Percentiles rank a stretch among this genome's conserved stretches.
These are phyloP conservation scores for Schwanniomyces pseudopolymorphus DNA, from an alignment of 805 yeast genomes.

Conservation along the genomic window DNA sequence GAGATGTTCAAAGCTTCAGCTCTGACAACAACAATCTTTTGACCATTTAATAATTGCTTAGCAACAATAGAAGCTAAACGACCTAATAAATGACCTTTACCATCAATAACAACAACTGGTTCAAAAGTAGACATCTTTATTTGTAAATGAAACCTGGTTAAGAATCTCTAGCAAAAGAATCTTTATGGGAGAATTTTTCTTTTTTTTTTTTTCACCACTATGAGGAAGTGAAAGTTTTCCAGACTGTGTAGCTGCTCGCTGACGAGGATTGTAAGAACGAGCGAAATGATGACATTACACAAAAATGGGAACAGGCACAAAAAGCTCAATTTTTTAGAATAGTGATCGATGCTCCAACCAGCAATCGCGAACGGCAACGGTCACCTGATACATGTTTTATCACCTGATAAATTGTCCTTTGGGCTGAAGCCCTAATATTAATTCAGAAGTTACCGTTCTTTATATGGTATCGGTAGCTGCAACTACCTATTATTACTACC, in stretches of 20 bases:
- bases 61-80: slow-evolving; percentile 99
- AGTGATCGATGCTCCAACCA: not conserved
- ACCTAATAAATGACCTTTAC: slow-evolving; percentile 99
- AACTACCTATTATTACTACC: not conserved
- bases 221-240: slow-evolving; percentile 1
- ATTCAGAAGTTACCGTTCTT: too few species aligned
- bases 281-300: not conserved
- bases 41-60: slow-evolving; percentile 97
- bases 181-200: slow-evolving; percentile 2
- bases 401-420: not conserved
- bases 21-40: slow-evolving; percentile 96
- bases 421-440: not conserved
- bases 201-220: slow-evolving; percentile 3
- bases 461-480: not conserved
- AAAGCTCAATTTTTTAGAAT: not conserved
- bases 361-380: not conserved
- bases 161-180: slow-evolving; percentile 1
- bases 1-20: slow-evolving; percentile 97
- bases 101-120: slow-evolving; percentile 98
- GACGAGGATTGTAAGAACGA: not conserved
- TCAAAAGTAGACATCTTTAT: slow-evolving; percentile 77
- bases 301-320: not conserved
- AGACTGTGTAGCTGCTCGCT: not conserved
- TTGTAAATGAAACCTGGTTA: slow-evolving; percentile 4
- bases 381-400: not conserved